phyloP scores from a whole-genome alignment of 345 rosid species.

The Citrus cavaleriei region DNA sequence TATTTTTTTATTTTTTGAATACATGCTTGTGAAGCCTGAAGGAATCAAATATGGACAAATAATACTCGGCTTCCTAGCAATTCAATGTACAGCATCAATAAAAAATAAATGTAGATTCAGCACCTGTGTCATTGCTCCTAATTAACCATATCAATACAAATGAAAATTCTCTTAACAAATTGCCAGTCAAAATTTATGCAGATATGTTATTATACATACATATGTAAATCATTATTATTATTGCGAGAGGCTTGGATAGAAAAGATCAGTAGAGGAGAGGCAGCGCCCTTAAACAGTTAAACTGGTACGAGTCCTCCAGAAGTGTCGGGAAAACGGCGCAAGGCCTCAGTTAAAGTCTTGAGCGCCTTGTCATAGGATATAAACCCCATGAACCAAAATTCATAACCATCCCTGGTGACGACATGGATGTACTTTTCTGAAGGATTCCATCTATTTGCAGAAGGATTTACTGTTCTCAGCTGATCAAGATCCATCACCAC shows the following conservation, averaged over 20 bases:
- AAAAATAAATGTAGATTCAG: no score
- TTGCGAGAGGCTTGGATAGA: no score
- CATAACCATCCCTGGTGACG: constrained; percentile 58
- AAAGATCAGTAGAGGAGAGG: neutral
- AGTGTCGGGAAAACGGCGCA: constrained; percentile 21
- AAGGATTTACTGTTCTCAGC: constrained; percentile 49
- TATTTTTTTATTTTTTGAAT: no score
- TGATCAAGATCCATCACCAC: constrained; percentile 60
- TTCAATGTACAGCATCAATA: neutral
- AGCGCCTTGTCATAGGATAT: constrained; percentile 74
- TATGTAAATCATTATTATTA: no score
- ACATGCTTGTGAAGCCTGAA: no score
- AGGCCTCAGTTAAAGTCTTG: constrained; percentile 45
- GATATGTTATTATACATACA: no score
- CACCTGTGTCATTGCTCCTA: neutral
- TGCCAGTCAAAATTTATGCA: neutral
- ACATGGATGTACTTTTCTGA: constrained; percentile 59
- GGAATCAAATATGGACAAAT: neutral
- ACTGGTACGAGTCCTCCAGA: neutral
- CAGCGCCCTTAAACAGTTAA: neutral
- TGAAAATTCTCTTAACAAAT: neutral
- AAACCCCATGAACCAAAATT: constrained; percentile 87
- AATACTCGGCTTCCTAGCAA: neutral
- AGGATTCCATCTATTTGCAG: constrained; percentile 53
- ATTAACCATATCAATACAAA: neutral